phyloP scores from a whole-genome alignment of 305 asterid genomes.

The Salvia sclarea region DNA sequence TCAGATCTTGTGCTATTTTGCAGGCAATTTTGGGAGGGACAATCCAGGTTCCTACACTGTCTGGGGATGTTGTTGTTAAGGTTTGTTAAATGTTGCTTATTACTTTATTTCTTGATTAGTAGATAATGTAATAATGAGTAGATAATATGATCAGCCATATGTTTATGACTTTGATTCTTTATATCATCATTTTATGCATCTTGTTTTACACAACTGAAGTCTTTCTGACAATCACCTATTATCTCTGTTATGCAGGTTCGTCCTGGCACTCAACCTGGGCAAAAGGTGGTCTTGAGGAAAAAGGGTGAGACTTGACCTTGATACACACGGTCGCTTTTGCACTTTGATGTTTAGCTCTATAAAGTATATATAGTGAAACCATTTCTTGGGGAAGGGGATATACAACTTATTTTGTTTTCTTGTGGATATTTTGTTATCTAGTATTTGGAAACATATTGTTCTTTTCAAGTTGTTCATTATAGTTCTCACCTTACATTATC shows the following conservation, averaged over 20 bases:
- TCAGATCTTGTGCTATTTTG: slow-evolving; percentile 32
- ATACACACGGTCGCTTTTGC: slow-evolving; percentile 1
- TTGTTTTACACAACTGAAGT: background rate
- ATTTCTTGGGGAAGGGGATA: background rate
- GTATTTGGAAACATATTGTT: background rate
- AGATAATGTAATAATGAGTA: background rate
- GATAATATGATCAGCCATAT: background rate
- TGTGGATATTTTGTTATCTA: background rate
- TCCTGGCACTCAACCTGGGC: slow-evolving; percentile 97
- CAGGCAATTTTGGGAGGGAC: slow-evolving; percentile 99
- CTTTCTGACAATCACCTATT: slow-evolving; percentile 21
- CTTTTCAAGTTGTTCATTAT: background rate
- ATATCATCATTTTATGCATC: slow-evolving; percentile 4
- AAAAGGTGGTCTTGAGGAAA: slow-evolving; percentile 80
- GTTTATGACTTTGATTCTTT: background rate
- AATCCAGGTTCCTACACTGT: slow-evolving; percentile 90
- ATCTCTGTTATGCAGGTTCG: slow-evolving; percentile 64
- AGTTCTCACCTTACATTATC: background rate
- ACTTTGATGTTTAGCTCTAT: slow-evolving; percentile 14
- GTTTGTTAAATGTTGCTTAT: slow-evolving; percentile 43
- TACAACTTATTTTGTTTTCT: background rate
- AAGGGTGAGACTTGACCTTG: slow-evolving; percentile 60
- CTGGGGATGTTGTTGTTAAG: slow-evolving; percentile 97
- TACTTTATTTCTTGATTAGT: background rate
- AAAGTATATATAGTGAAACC: background rate